A percentile compares a stretch with the other conserved stretches of the same genome.
phyloP scores from a whole-genome alignment of 441 rosid genomes.

The Erodium trifolium region DNA sequence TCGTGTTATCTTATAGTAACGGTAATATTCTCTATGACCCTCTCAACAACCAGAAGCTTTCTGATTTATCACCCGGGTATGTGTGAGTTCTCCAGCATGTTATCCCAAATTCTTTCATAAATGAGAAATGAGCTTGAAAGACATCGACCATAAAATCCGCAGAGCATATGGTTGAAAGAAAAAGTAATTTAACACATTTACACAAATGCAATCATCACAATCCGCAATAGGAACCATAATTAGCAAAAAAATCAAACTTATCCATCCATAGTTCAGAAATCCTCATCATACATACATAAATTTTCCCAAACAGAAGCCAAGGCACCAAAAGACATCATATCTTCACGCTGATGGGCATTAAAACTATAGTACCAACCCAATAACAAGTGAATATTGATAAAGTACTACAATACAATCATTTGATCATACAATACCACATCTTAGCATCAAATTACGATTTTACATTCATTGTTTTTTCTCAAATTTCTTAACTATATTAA shows the following conservation, averaged over 20 bases:
- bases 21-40: background rate
- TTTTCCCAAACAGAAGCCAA: no score
- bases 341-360: background rate
- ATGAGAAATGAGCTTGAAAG: background rate
- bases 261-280: background rate
- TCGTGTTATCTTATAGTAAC: background rate
- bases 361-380: background rate
- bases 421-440: background rate
- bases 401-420: background rate
- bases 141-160: background rate
- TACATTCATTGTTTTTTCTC: background rate
- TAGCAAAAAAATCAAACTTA: no score
- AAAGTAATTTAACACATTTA: no score
- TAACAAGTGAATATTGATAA: background rate
- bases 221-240: no score
- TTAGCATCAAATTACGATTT: background rate
- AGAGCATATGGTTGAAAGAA: background rate
- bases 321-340: background rate
- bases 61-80: background rate
- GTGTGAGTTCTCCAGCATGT: background rate
- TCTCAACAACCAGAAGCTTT: background rate
- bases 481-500: background rate
- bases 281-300: background rate
- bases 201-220: background rate
- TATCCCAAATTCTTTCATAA: background rate